phyloP scores from a whole-genome alignment of 768 basidiomycete genomes.

The Pholiota molesta region DNA sequence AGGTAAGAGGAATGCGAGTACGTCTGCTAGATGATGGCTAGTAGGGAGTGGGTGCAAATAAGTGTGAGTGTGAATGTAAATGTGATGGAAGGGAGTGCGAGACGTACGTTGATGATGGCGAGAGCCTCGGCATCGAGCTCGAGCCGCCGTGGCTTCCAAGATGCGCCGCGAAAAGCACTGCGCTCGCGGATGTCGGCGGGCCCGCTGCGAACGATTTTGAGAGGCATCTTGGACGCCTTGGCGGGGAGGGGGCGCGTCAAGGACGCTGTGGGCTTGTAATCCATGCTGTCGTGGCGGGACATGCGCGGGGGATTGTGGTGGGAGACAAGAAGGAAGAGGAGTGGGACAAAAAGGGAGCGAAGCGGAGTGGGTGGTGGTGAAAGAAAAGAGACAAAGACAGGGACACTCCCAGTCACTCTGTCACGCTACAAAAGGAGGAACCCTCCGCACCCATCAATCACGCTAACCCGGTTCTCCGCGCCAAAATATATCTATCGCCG shows the following conservation, averaged over 20 bases:
- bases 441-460: neutral
- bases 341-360: neutral
- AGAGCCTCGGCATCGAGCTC: constrained; percentile 27
- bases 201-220: constrained; percentile 25
- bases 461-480: neutral
- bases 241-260: constrained; percentile 12
- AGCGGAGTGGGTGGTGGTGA: neutral
- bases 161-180: constrained; percentile 22
- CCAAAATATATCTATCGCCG: neutral
- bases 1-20: too few species aligned
- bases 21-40: too few species aligned
- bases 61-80: too few species aligned
- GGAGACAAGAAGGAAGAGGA: neutral
- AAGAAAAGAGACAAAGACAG: neutral
- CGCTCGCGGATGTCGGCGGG: constrained; percentile 22
- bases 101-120: constrained; percentile 24
- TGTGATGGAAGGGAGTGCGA: too few species aligned
- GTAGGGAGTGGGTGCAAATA: too few species aligned
- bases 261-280: constrained; percentile 19
- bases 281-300: constrained; percentile 12
- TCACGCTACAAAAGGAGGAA: neutral
- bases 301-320: neutral
- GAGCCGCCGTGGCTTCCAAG: constrained; percentile 27
- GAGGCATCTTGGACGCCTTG: constrained; percentile 6
- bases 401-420: neutral